These are phyloP conservation scores for Bipolaris oryzae DNA, from an alignment of 2,329 filamentous ascomycete species.

Conservation along the genomic window DNA sequence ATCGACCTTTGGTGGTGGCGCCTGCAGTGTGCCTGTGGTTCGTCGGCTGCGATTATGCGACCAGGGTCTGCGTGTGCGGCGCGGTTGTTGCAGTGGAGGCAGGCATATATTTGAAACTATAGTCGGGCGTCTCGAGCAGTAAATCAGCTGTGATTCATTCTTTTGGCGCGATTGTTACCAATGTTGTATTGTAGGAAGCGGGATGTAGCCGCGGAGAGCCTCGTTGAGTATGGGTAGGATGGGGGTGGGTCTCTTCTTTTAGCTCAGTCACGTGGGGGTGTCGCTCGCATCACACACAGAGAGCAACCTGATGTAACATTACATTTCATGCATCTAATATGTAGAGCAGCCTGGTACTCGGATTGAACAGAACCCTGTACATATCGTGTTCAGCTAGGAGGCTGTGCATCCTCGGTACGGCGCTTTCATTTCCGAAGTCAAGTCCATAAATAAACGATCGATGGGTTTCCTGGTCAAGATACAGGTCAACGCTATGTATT, in stretches of 20 bases:
- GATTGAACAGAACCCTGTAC: not conserved
- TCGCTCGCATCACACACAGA: not conserved
- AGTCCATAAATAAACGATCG: not conserved
- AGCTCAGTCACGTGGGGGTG: not conserved
- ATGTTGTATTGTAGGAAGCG: not conserved
- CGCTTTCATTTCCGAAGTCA: not conserved
- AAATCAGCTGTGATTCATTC: not conserved
- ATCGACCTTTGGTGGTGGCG: slow-evolving; percentile 7
- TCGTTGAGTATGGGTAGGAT: not conserved
- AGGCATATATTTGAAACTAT: slow-evolving; percentile 9
- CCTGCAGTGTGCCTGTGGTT: slow-evolving; percentile 16
- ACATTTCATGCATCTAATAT: not conserved
- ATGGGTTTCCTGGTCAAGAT: not conserved
- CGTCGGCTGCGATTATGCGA: slow-evolving; percentile 3
- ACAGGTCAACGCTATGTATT: too few relatives aligned
- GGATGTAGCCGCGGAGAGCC: not conserved
- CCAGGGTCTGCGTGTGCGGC: slow-evolving; percentile 10
- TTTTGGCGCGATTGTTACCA: not conserved
- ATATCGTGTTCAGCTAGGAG: not conserved
- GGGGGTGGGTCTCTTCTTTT: not conserved
- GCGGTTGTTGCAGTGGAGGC: slow-evolving; percentile 4
- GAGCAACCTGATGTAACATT: not conserved
- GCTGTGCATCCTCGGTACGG: not conserved
- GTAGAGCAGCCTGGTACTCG: not conserved
- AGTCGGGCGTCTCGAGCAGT: slow-evolving; percentile 1